A percentile compares a stretch with the other conserved stretches of the same genome.
These are phyloP conservation scores for Monosporascus ibericus DNA, from an alignment of 2,329 filamentous ascomycete species.

Conservation along the genomic window DNA sequence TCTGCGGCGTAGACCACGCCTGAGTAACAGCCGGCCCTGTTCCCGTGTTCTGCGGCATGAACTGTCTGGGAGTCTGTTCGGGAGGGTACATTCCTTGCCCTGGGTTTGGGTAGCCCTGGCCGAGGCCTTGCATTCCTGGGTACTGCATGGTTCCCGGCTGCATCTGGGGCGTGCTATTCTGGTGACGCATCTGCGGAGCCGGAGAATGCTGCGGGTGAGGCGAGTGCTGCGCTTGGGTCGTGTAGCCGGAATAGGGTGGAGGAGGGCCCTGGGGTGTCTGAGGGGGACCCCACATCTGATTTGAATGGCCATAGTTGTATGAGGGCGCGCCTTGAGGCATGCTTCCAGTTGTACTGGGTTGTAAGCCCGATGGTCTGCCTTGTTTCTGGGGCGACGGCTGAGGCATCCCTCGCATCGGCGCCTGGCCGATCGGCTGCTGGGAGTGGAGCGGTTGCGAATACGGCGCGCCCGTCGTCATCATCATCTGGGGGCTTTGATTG, in stretches of 20 bases:
- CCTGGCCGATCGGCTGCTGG: constrained; percentile 66
- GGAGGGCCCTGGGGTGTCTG: constrained; percentile 56
- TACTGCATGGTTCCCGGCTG: constrained; percentile 53
- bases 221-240: constrained; percentile 41
- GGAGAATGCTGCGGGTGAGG: constrained; percentile 51
- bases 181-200: constrained; percentile 55
- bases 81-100: constrained; percentile 54
- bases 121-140: constrained; percentile 55
- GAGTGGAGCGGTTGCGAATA: constrained; percentile 69
- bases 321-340: constrained; percentile 47
- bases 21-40: constrained; percentile 45
- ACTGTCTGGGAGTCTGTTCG: constrained; percentile 59
- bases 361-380: constrained; percentile 56
- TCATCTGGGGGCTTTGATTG: constrained; percentile 59
- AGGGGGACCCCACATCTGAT: constrained; percentile 54
- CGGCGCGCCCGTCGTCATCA: constrained; percentile 56
- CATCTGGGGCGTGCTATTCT: constrained; percentile 47
- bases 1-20: constrained; percentile 54
- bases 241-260: constrained; percentile 50
- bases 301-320: constrained; percentile 57
- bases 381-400: constrained; percentile 58
- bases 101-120: constrained; percentile 50
- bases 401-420: constrained; percentile 64
- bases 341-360: constrained; percentile 46
- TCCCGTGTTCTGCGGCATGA: constrained; percentile 59